phyloP scores from a whole-genome alignment of 2,329 filamentous ascomycete genomes.

The Aspergillus pseudonomiae region DNA sequence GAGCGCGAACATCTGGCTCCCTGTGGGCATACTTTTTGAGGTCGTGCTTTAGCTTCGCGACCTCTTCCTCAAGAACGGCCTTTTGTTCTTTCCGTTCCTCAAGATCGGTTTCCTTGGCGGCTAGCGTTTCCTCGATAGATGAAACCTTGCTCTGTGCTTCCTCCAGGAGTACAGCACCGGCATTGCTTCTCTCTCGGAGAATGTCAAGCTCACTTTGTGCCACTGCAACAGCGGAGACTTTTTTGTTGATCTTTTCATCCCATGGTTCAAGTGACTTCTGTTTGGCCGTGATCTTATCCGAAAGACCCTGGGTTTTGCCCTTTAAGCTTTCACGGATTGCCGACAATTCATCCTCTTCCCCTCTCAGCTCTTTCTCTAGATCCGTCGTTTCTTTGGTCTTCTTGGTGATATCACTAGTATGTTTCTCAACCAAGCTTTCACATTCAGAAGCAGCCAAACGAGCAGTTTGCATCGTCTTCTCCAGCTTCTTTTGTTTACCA shows the following conservation, averaged over 20 bases:
- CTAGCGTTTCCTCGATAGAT: constrained; percentile 70
- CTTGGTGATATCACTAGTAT: constrained; percentile 74
- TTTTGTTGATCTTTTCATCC: constrained; percentile 96
- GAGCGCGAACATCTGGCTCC: constrained; percentile 79
- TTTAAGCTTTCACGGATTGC: constrained; percentile 85
- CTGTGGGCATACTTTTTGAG: constrained; percentile 71
- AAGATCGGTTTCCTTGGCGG: constrained; percentile 72
- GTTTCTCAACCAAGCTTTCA: constrained; percentile 75
- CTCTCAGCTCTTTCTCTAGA: constrained; percentile 74
- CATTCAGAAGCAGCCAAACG: constrained; percentile 75
- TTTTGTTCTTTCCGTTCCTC: constrained; percentile 75
- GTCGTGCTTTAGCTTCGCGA: constrained; percentile 70
- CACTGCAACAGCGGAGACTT: constrained; percentile 89
- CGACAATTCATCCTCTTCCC: constrained; percentile 79
- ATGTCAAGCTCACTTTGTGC: constrained; percentile 94
- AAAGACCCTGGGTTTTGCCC: constrained; percentile 93
- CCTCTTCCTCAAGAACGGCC: constrained; percentile 72
- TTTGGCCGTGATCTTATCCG: constrained; percentile 86
- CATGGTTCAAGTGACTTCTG: constrained; percentile 95
- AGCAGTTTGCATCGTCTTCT: constrained; percentile 80
- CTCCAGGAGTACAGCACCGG: constrained; percentile 79
- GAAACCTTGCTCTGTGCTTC: constrained; percentile 81
- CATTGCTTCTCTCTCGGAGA: constrained; percentile 83
- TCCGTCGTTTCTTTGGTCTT: constrained; percentile 72
- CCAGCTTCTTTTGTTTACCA: constrained; percentile 91